Evolutionary conservation across 2,329 filamentous ascomycete genomes (phyloP).

Genomic region (Magnaporthales sp.): DNA sequence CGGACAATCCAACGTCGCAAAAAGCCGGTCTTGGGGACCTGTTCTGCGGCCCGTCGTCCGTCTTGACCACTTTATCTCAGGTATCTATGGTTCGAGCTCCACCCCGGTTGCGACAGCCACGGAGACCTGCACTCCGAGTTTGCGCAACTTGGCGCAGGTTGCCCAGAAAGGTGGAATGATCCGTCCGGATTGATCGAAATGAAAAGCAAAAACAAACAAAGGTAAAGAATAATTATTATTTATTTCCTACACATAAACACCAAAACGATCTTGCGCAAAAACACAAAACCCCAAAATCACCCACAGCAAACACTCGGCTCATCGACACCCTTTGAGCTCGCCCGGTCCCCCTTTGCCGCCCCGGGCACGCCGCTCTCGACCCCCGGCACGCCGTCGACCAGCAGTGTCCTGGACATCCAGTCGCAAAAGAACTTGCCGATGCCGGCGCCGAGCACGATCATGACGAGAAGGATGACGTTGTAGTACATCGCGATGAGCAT

Average conservation of each 20-base stretch:
- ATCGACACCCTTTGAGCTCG: slow-evolving; percentile 25
- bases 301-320: slow-evolving; percentile 40
- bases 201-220: background rate
- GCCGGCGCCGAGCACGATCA: slow-evolving; percentile 36
- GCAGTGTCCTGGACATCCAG: slow-evolving; percentile 38
- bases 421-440: slow-evolving; percentile 46
- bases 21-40: background rate
- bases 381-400: slow-evolving; percentile 18
- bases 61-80: background rate
- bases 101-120: background rate
- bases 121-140: background rate
- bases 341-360: slow-evolving; percentile 10
- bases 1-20: background rate
- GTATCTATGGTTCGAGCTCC: background rate
- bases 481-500: slow-evolving; percentile 38
- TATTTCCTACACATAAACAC: background rate
- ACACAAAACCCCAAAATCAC: slow-evolving; percentile 10
- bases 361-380: slow-evolving; percentile 7
- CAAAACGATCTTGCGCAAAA: background rate
- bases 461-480: slow-evolving; percentile 35
- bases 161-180: background rate
- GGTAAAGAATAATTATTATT: background rate
- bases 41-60: background rate
- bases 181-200: background rate
- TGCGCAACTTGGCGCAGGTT: background rate